phyloP scores from a whole-genome alignment of 2,329 filamentous ascomycete species.

The Reticulascus tulasneorum region DNA sequence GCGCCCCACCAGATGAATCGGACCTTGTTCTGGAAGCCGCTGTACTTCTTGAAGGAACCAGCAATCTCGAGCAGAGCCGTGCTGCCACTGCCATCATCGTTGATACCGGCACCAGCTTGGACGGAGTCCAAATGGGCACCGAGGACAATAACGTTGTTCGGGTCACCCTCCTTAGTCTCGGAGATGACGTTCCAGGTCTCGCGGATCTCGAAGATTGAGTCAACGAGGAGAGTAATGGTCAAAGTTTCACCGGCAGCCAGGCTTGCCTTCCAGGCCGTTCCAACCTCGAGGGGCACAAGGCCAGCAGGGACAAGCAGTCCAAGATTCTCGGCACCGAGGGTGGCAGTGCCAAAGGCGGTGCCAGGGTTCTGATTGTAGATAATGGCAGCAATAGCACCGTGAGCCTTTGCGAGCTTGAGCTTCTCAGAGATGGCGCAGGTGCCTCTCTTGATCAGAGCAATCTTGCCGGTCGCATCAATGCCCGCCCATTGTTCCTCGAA shows the following conservation, averaged over 20 bases:
- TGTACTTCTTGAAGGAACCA: slow-evolving; percentile 30
- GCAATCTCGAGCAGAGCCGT: slow-evolving; percentile 32
- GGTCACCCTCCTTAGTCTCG: slow-evolving; percentile 37
- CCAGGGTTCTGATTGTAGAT: slow-evolving; percentile 60
- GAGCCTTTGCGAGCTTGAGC: slow-evolving; percentile 35
- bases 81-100: slow-evolving; percentile 36
- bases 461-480: slow-evolving; percentile 37
- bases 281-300: slow-evolving; percentile 29
- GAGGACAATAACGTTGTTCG: slow-evolving; percentile 36
- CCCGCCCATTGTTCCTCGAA: slow-evolving; percentile 37
- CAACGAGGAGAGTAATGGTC: slow-evolving; percentile 28
- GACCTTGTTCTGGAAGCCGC: slow-evolving; percentile 36
- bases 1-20: slow-evolving; percentile 39
- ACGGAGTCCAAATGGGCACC: slow-evolving; percentile 38
- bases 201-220: slow-evolving; percentile 30
- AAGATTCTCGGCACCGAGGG: slow-evolving; percentile 42
- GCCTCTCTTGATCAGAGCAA: slow-evolving; percentile 41
- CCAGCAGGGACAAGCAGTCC: slow-evolving; percentile 29
- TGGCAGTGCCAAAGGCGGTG: slow-evolving; percentile 38
- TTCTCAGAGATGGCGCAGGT: slow-evolving; percentile 38
- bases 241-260: slow-evolving; percentile 28
- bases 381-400: slow-evolving; percentile 41
- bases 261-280: slow-evolving; percentile 28
- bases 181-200: slow-evolving; percentile 36
- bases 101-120: slow-evolving; percentile 33